Evolutionary conservation across 345 rosid genomes (phyloP).

Genomic region (Rhizophora mangle): DNA sequence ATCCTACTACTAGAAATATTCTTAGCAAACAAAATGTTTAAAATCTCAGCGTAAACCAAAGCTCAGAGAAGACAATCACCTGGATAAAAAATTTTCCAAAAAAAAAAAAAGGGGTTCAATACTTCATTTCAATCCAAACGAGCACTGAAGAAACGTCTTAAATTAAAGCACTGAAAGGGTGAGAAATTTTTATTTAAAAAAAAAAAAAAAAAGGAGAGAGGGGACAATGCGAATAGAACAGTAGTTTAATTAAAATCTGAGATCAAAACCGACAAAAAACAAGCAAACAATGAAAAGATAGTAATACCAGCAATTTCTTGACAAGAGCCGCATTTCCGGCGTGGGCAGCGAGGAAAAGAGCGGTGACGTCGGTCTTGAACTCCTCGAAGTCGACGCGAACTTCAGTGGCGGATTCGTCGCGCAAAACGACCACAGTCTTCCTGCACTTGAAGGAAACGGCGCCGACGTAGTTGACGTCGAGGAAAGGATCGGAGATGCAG

Average conservation of each 20-base stretch:
- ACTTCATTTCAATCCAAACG: too few species aligned
- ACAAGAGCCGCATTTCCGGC: constrained; percentile 74
- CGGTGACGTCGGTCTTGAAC: constrained; percentile 89
- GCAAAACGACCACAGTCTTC: constrained; percentile 63
- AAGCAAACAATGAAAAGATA: not conserved
- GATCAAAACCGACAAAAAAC: not conserved
- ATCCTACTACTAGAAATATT: not conserved
- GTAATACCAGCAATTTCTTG: constrained; percentile 70
- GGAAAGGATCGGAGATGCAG: constrained; percentile 61
- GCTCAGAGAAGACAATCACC: not conserved
- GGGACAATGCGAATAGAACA: constrained; percentile 6
- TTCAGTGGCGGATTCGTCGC: constrained; percentile 60
- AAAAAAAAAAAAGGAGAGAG: too few species aligned
- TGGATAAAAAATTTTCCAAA: not conserved
- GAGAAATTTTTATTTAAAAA: constrained; percentile 6
- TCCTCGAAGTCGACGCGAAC: constrained; percentile 68
- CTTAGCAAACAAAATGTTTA: not conserved
- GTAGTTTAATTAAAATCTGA: not conserved
- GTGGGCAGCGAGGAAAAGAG: constrained; percentile 82
- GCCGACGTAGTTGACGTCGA: constrained; percentile 87
- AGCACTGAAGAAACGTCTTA: too few species aligned
- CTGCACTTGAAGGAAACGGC: constrained; percentile 68
- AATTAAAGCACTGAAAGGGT: not conserved
- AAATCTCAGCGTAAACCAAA: not conserved
- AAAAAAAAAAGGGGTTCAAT: not conserved